Evolutionary conservation across 2,329 filamentous ascomycete genomes (phyloP).

Genomic region (Fusarium staphyleae): DNA sequence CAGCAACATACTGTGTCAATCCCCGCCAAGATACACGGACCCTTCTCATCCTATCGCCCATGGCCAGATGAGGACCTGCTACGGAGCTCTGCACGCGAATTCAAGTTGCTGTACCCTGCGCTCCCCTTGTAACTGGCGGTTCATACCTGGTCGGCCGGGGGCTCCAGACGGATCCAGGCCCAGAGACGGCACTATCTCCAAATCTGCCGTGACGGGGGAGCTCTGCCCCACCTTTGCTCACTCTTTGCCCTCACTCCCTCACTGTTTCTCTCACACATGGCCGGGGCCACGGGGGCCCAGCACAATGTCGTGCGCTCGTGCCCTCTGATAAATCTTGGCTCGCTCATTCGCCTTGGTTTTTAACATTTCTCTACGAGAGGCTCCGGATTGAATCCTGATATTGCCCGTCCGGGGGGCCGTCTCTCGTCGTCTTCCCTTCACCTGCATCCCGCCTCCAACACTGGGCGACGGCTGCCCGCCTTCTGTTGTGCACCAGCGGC

Average conservation of each 20-base stretch:
- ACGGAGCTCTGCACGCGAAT: constrained; percentile 25
- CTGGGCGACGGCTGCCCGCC: constrained; percentile 33
- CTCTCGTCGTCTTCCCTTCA: constrained; percentile 27
- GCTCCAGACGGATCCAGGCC: constrained; percentile 35
- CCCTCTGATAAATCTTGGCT: constrained; percentile 43
- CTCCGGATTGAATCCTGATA: constrained; percentile 38
- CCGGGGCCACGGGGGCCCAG: constrained; percentile 40
- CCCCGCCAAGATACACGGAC: constrained; percentile 20
- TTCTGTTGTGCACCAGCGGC: constrained; percentile 36
- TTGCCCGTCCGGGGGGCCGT: constrained; percentile 32
- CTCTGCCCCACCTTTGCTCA: constrained; percentile 40
- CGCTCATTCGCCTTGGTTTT: constrained; percentile 41
- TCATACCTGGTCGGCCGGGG: constrained; percentile 33
- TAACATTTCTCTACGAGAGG: constrained; percentile 39
- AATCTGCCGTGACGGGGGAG: constrained; percentile 42
- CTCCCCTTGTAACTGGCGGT: constrained; percentile 28
- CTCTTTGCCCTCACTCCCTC: constrained; percentile 39
- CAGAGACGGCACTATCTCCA: constrained; percentile 41
- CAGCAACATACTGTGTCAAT: constrained; percentile 25
- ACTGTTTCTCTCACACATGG: constrained; percentile 40
- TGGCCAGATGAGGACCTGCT: constrained; percentile 11
- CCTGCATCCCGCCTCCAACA: constrained; percentile 27
- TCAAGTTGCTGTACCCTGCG: constrained; percentile 27
- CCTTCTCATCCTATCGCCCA: constrained; percentile 18
- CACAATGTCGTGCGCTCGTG: constrained; percentile 44